Evolutionary conservation across 192 early-diverging fungal genomes (phyloP), one percentile per base, ranked within the genome.

Genomic region (Radiomyces spectabilis): DNA sequence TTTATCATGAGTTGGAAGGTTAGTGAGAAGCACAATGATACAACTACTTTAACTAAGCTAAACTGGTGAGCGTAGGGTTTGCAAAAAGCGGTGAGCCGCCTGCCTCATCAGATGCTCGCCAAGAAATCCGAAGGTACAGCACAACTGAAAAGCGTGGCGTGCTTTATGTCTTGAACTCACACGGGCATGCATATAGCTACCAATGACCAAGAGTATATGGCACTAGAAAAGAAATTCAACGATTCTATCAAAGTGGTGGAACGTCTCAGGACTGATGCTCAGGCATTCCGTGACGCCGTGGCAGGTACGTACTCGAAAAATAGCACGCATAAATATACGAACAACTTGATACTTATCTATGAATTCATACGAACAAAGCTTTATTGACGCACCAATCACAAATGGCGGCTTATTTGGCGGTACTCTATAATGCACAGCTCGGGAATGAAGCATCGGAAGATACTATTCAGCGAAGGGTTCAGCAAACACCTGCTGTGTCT

Each of bases 61-160:
- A 6, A 47, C 26, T 39, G 3, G 16, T 21, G 21, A 10, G 3
- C 10, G 18, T 46, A 59, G 64, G 64, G 64, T n/a, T 33, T 66
- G 27, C 64, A 66, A 66, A 93, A 93, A 69, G 88, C 88, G 44
- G 78, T 93, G 30, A 70, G 77, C 46, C 76, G 91, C 34, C 78
- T 93, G 66, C 91, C 91, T 22, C 85, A 84, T 43, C 80, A 83
- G 63, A 67, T 93, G 41, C 72, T 79, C 19, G 73, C 78, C 47
- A 80, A 80, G 52, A 79, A 79, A 48, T 37, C 30, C 29, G 59
- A 60, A 25, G 42, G 67, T 69, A 50, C 43, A 43, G 37, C 13
- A 34, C 12, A 5, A 38, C 15, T 44, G 16, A 39, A 6, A 1
- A 48, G 37, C 18, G 26, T n/a, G 61, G 27, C 0, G 62, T 34